Base-by-base conservation (phyloP, 495 filamentous ascomycete genomes). In the Hypoxylon crocopeplum region DNA sequence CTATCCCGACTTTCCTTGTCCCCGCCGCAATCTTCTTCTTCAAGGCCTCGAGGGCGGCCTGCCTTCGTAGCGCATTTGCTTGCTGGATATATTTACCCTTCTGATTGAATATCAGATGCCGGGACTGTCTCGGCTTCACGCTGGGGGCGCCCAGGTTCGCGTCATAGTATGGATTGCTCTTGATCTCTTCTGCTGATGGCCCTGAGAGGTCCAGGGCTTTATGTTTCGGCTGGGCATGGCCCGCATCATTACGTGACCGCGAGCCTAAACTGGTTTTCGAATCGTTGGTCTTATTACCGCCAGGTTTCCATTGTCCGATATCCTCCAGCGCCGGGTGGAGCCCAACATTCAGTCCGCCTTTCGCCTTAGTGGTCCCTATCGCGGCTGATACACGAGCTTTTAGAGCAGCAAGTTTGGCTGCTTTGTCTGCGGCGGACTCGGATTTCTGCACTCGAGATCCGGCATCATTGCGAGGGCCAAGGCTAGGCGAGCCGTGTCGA, bases 81-180 rank as follows among this genome's bases (percentile, higher is more conserved):
- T 97, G 93, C 57, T 89, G 86, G 46, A 97, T 95, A 66, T 95
- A 98, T 82, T 97, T 97, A 44, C 94, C 94, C 70, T 96, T 96
- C 65, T 93, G 87, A 74, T 97, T 96, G 80, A 98, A 98, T 8
- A 91, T 72, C 15, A 98, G 82, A 62, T 91, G 85, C 36, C 89
- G 85, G 1, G 89, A 78, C 47, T 88, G 77, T 30, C 91, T 82
- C 17, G 80, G 80, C 42, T 79, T 89, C 20, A 82, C 81, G 6
- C 83, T 77, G 2, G 85, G 83, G 2, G 82, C 81, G 25, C 83
- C 84, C 4, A 92, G 70, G 66, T 75, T 89, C 2, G 88, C 79
- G 66, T 97, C 94, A 55, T 88, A 95, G 65, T 96, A 96, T 2
- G 92, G 93, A 51, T 97, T 97, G 56, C 83, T 85, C 59, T 72